phyloP scores from a whole-genome alignment of 1,139 yeast genomes.

The Chernovozyma aurita region DNA sequence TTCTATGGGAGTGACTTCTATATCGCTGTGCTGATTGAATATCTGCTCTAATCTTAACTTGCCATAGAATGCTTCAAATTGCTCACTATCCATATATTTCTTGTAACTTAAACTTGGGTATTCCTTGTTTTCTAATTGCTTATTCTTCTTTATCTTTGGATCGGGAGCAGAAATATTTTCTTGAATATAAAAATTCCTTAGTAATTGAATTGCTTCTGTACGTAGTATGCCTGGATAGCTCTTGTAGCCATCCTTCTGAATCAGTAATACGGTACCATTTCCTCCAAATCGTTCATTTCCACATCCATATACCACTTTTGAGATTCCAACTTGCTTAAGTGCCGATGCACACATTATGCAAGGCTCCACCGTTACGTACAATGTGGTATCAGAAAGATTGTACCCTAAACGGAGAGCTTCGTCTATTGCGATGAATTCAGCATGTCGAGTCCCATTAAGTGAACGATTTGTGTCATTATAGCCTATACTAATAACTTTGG shows the following conservation, averaged over 20 bases:
- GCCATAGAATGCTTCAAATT: constrained; percentile 6
- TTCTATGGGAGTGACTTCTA: constrained; percentile 29
- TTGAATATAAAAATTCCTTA: constrained; percentile 77
- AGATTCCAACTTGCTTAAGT: constrained; percentile 71
- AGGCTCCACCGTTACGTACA: constrained; percentile 96
- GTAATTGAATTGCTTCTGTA: constrained; percentile 75
- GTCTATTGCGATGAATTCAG: constrained; percentile 82
- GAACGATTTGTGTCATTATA: constrained; percentile 88
- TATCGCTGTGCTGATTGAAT: constrained; percentile 4
- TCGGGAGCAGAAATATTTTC: constrained; percentile 84
- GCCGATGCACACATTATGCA: constrained; percentile 98
- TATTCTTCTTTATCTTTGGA: constrained; percentile 70
- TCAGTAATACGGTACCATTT: constrained; percentile 76
- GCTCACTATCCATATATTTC: constrained; percentile 15
- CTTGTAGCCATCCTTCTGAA: constrained; percentile 54
- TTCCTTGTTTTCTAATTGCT: constrained; percentile 62
- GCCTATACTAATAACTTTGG: constrained; percentile 65
- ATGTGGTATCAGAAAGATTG: constrained; percentile 43
- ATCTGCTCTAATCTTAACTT: neutral
- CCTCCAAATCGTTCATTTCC: constrained; percentile 97
- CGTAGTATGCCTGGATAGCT: constrained; percentile 77
- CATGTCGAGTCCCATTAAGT: constrained; percentile 82
- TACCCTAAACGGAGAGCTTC: constrained; percentile 9
- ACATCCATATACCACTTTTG: constrained; percentile 80
- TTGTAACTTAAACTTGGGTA: constrained; percentile 45